These are phyloP conservation scores for Fusarium sp. DNA, from an alignment of 2,329 filamentous ascomycete species.

Conservation along the genomic window DNA sequence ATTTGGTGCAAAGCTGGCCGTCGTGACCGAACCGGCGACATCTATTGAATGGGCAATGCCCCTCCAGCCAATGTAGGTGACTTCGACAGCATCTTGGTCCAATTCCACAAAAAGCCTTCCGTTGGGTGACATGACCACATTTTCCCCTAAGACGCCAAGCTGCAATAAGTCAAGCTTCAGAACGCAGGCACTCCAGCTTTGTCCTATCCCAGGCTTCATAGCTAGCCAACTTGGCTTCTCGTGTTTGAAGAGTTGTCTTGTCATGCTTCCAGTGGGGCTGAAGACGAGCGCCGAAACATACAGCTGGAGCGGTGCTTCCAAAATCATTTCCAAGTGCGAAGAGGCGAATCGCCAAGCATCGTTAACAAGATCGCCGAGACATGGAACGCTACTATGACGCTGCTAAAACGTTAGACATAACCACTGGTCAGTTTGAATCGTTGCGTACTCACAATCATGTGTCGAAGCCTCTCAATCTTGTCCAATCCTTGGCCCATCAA, in stretches of 20 bases:
- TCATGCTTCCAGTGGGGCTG: background rate
- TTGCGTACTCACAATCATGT: background rate
- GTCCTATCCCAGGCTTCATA: background rate
- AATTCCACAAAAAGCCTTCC: background rate
- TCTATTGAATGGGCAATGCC: background rate
- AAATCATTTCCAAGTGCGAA: background rate
- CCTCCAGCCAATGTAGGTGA: background rate
- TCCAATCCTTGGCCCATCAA: constrained; percentile 1
- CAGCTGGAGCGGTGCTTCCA: background rate
- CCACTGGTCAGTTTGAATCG: background rate
- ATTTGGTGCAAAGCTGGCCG: background rate
- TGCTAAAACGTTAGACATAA: background rate
- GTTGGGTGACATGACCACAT: background rate
- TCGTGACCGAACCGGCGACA: rapidly evolving
- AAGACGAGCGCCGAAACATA: constrained; percentile 21
- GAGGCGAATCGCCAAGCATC: constrained; percentile 5
- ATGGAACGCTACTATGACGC: background rate
- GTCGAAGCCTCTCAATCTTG: background rate
- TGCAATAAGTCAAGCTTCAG: background rate
- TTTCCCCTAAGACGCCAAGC: too few relatives aligned
- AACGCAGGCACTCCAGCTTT: background rate
- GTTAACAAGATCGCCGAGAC: background rate
- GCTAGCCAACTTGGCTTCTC: constrained; percentile 5
- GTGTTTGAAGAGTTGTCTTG: background rate
- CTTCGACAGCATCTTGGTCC: background rate